These are phyloP conservation scores for Lumnitzera racemosa DNA, from an alignment of 345 rosid species.

Conservation along the genomic window DNA sequence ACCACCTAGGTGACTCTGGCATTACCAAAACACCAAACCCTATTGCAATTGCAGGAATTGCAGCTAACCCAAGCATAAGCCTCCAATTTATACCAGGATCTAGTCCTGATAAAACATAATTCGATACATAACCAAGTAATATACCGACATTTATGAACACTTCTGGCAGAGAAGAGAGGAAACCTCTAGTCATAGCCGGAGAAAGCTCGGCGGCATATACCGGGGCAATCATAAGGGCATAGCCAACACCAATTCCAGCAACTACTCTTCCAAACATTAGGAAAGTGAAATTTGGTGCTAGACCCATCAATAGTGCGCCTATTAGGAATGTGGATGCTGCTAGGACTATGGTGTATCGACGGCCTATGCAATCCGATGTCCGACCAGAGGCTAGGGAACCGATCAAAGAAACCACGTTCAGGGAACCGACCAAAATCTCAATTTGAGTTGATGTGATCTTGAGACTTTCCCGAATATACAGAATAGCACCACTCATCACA, in stretches of 20 bases:
- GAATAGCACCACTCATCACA: constrained; percentile 13
- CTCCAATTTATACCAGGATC: constrained; percentile 37
- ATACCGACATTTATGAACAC: constrained; percentile 46
- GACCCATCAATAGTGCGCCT: constrained; percentile 46
- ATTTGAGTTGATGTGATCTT: constrained; percentile 28
- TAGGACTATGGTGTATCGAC: constrained; percentile 52
- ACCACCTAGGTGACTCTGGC: constrained; percentile 70
- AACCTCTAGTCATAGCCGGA: constrained; percentile 44
- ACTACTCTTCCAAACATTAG: constrained; percentile 40
- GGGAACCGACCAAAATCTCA: constrained; percentile 39
- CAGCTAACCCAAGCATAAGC: constrained; percentile 51
- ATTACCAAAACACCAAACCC: constrained; percentile 38
- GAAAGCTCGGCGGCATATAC: constrained; percentile 47
- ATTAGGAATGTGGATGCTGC: constrained; percentile 42
- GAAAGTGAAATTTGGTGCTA: constrained; percentile 34
- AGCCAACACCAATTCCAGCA: constrained; percentile 60
- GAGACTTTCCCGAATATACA: constrained; percentile 29
- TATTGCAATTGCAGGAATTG: constrained; percentile 30
- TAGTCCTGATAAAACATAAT: constrained; percentile 38
- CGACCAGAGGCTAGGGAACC: constrained; percentile 49
- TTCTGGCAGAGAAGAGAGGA: constrained; percentile 54
- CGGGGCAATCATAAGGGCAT: constrained; percentile 49
- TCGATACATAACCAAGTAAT: constrained; percentile 44
- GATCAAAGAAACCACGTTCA: constrained; percentile 37
- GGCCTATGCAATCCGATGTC: constrained; percentile 53